Evolutionary conservation across 2,329 filamentous ascomycete genomes (phyloP).

Genomic region (Pseudogymnoascus sp.): DNA sequence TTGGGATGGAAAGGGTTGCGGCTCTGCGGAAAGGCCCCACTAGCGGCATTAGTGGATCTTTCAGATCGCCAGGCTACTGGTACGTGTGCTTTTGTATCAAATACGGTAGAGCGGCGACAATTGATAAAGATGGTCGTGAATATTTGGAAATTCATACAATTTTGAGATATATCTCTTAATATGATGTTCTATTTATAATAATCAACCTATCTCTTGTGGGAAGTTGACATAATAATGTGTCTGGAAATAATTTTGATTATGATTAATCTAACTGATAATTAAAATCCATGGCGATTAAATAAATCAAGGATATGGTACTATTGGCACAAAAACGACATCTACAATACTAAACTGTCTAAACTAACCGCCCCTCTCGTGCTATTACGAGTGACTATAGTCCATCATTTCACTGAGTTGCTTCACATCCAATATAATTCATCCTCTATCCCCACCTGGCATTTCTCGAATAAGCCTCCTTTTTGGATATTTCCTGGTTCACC

Average conservation of each 20-base stretch:
- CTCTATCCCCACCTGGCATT: neutral
- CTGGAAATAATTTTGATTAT: too few species aligned
- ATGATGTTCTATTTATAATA: too few species aligned
- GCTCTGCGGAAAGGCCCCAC: neutral
- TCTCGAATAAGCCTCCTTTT: neutral
- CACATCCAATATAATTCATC: neutral
- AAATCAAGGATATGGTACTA: too few species aligned
- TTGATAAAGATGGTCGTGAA: too few species aligned
- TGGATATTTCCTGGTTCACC: slow-evolving; percentile 28
- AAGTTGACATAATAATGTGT: too few species aligned
- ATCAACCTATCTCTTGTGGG: too few species aligned
- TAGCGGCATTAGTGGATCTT: neutral
- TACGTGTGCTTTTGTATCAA: too few species aligned
- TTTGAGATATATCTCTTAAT: too few species aligned
- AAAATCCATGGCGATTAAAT: too few species aligned
- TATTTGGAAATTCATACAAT: too few species aligned
- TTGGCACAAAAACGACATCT: neutral
- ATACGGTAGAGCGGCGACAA: too few species aligned
- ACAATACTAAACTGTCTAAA: neutral
- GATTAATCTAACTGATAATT: too few species aligned
- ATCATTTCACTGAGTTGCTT: neutral
- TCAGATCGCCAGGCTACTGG: neutral
- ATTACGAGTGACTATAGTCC: neutral
- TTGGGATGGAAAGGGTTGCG: slow-evolving; percentile 8
- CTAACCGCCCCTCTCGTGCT: neutral